Percentiles rank a stretch among this genome's conserved stretches.
Conservation (phyloP, 2,329 filamentous ascomycete genomes). For the Exophiala alcalophila region DNA sequence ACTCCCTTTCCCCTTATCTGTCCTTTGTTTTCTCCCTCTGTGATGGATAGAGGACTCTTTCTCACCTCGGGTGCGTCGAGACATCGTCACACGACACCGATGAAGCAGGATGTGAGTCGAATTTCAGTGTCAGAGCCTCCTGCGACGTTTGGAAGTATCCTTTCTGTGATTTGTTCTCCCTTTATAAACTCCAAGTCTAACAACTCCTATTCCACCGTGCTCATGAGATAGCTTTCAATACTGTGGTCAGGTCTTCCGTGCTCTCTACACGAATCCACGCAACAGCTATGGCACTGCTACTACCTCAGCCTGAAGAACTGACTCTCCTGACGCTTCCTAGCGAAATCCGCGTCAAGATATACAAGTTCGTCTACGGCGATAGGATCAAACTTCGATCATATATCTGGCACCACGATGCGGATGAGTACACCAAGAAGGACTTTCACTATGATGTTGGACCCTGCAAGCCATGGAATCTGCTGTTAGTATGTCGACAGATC, state of each 20-base stretch:
- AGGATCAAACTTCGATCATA: too few relatives aligned
- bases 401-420: too few relatives aligned
- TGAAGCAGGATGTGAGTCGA: too few relatives aligned
- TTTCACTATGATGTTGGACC: too few relatives aligned
- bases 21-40: too few relatives aligned
- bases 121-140: too few relatives aligned
- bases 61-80: too few relatives aligned
- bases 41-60: too few relatives aligned
- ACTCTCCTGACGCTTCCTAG: not conserved
- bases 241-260: not conserved
- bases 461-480: not conserved
- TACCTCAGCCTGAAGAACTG: not conserved
- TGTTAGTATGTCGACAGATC: not conserved
- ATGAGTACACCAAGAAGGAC: not conserved
- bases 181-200: too few relatives aligned
- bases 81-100: too few relatives aligned
- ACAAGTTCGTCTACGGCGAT: not conserved
- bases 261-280: not conserved
- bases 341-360: constrained; percentile 2
- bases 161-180: not conserved
- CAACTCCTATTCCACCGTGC: not conserved
- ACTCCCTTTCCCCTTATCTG: too few relatives aligned
- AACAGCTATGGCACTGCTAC: not conserved
- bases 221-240: not conserved
- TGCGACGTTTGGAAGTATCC: too few relatives aligned